Percentiles rank a stretch among this genome's conserved stretches.
Conservation (phyloP, 306 rosid species). For the Prunus davidiana region DNA sequence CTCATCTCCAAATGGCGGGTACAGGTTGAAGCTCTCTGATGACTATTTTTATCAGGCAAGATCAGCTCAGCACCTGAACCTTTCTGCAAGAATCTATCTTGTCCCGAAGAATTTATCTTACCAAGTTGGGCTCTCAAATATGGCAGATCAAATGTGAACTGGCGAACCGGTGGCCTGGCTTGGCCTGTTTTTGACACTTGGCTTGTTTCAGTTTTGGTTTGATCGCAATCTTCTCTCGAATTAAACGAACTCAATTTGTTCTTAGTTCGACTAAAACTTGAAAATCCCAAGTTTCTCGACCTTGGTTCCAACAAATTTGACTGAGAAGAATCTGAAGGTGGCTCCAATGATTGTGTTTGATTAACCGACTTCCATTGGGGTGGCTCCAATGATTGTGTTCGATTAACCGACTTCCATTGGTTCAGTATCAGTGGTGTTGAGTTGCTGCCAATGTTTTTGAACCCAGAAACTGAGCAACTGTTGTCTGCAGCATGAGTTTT, state of each 20-base stretch:
- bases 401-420: constrained; percentile 15
- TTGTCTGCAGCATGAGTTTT: constrained; percentile 14
- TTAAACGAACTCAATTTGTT: constrained; percentile 3
- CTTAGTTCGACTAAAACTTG: constrained; percentile 19
- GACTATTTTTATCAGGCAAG: constrained; percentile 5
- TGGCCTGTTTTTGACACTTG: constrained; percentile 17
- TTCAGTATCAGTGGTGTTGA: constrained; percentile 11
- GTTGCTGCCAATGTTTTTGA: constrained; percentile 13
- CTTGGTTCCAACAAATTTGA: not conserved
- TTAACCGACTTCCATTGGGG: constrained; percentile 12
- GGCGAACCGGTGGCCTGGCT: constrained; percentile 12
- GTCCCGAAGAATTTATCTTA: constrained; percentile 31
- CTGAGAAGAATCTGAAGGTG: constrained; percentile 14
- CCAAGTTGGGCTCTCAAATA: constrained; percentile 41
- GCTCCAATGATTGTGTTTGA: constrained; percentile 8
- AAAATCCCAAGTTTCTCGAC: constrained; percentile 8
- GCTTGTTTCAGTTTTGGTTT: constrained; percentile 6
- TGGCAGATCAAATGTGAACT: constrained; percentile 40
- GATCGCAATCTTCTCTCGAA: not conserved
- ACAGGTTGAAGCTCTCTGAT: not conserved
- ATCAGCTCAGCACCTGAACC: constrained; percentile 5
- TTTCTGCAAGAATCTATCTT: constrained; percentile 6
- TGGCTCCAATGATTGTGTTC: not conserved
- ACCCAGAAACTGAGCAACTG: constrained; percentile 10
- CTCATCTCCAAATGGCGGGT: constrained; percentile 12